These are phyloP conservation scores for Kwoniella shivajii DNA, from an alignment of 1,284 basidiomycete genomes.

Conservation along the genomic window DNA sequence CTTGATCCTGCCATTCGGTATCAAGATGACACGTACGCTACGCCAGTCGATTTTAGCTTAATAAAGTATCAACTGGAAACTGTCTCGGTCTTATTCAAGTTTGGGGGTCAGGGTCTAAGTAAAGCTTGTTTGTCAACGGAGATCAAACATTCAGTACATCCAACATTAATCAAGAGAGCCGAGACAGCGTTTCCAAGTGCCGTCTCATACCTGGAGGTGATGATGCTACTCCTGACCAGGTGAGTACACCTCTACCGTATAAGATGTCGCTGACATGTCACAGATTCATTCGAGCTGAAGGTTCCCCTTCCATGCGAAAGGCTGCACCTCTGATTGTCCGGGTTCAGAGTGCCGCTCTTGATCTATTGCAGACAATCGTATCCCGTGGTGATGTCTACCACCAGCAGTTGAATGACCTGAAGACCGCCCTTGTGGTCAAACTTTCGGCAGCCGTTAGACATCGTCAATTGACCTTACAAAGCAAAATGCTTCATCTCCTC, in stretches of 20 bases:
- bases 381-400: slow-evolving; percentile 74
- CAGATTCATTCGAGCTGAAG: slow-evolving; percentile 16
- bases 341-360: slow-evolving; percentile 74
- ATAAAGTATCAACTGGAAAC: slow-evolving; percentile 57
- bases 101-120: slow-evolving; percentile 74
- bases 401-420: slow-evolving; percentile 64
- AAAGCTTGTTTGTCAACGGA: slow-evolving; percentile 33
- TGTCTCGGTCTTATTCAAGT: slow-evolving; percentile 74
- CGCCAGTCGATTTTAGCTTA: slow-evolving; percentile 68
- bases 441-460: slow-evolving; percentile 73
- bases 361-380: slow-evolving; percentile 78
- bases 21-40: slow-evolving; percentile 8
- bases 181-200: slow-evolving; percentile 45
- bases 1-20: slow-evolving; percentile 60
- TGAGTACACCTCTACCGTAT: slow-evolving; percentile 44
- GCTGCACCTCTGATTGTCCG: slow-evolving; percentile 29
- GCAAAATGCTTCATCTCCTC: slow-evolving; percentile 87
- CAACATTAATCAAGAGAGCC: slow-evolving; percentile 61
- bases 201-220: slow-evolving; percentile 66
- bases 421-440: slow-evolving; percentile 71
- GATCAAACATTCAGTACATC: slow-evolving; percentile 12
- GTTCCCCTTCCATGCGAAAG: neutral
- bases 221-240: slow-evolving; percentile 71
- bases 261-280: neutral
- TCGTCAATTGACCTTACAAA: slow-evolving; percentile 76